Conservation (phyloP, 345 rosid species). For the Euphorbia peplus region DNA sequence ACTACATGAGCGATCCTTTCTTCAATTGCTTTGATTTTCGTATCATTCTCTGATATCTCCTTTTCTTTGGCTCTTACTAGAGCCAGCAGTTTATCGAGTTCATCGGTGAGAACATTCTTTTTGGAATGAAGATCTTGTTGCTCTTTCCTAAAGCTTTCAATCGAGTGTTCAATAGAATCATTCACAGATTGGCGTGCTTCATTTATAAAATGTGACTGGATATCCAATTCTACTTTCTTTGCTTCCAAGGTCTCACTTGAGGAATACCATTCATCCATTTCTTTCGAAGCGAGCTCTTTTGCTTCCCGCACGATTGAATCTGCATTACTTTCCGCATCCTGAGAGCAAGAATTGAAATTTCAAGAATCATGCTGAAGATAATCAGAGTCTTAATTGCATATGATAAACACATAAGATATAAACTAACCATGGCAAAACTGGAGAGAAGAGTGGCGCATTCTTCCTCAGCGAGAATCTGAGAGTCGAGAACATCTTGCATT, state of each 20-base stretch:
- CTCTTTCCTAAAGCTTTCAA: constrained; percentile 53
- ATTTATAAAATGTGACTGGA: constrained; percentile 52
- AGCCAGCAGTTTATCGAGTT: constrained; percentile 64
- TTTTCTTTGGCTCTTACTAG: constrained; percentile 64
- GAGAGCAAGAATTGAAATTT: background rate
- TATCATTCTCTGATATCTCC: constrained; percentile 60
- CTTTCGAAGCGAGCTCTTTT: constrained; percentile 37
- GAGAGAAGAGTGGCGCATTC: constrained; percentile 63
- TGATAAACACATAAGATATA: background rate
- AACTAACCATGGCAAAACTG: constrained; percentile 50
- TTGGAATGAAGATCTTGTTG: constrained; percentile 44
- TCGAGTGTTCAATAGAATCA: constrained; percentile 46
- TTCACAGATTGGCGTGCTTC: constrained; percentile 46
- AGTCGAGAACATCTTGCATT: constrained; percentile 54
- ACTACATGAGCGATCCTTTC: constrained; percentile 49
- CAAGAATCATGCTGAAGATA: too few relatives aligned
- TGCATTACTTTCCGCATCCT: constrained; percentile 65
- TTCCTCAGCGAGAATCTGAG: constrained; percentile 67
- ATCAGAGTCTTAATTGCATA: background rate
- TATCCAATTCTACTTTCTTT: constrained; percentile 60
- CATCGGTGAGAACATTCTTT: constrained; percentile 46
- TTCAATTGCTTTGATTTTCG: constrained; percentile 52
- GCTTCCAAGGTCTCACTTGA: constrained; percentile 58
- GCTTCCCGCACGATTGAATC: constrained; percentile 47
- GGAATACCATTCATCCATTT: constrained; percentile 59